Conservation (phyloP, 768 basidiomycete species). For the Suillus alpinus region DNA sequence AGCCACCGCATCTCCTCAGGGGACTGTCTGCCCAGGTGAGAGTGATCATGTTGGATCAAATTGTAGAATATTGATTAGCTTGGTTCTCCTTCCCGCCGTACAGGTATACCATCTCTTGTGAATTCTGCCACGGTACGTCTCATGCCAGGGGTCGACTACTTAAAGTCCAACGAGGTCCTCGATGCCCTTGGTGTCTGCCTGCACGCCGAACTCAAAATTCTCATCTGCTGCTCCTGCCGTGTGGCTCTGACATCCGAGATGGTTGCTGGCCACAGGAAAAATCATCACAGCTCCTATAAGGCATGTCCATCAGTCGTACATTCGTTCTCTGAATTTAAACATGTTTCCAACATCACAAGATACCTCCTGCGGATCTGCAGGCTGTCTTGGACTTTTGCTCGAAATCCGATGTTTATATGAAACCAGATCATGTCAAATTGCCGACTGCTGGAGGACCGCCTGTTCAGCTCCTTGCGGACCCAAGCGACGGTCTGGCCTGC, state of each 20-base stretch:
- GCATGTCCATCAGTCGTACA: background rate
- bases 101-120: accelerated
- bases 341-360: background rate
- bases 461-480: background rate
- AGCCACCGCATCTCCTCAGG: background rate
- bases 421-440: background rate
- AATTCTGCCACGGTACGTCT: background rate
- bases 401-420: accelerated
- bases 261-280: background rate
- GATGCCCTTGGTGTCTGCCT: background rate
- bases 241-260: background rate
- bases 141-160: background rate
- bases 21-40: background rate
- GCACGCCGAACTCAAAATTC: background rate
- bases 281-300: background rate
- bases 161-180: background rate
- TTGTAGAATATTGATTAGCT: no score
- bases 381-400: background rate
- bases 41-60: no score
- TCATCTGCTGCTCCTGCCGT: background rate
- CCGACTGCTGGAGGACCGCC: background rate
- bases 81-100: background rate
- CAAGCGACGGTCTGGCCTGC: background rate
- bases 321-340: accelerated
- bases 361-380: accelerated